phyloP scores from a whole-genome alignment of 331 rosid species.

The Telfairia occidentalis region DNA sequence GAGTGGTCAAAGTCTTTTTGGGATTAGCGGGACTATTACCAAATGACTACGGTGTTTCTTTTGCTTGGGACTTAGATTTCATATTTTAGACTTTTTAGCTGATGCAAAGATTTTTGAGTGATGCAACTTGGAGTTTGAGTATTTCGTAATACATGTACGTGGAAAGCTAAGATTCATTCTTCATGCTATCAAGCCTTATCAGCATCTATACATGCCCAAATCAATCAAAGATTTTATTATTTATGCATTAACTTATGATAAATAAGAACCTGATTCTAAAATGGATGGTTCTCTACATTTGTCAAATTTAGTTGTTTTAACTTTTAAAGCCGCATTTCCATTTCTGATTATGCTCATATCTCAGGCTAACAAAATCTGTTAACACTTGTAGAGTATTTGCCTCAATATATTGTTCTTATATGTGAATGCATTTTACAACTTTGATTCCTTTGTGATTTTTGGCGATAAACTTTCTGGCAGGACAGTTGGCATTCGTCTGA shows the following conservation, averaged over 20 bases:
- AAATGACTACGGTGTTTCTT: background rate
- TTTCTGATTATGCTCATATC: background rate
- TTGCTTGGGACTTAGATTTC: background rate
- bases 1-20: background rate
- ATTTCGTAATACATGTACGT: background rate
- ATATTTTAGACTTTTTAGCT: too few relatives aligned
- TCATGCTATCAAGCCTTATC: background rate
- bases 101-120: background rate
- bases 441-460: background rate
- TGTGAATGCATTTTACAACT: background rate
- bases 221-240: background rate
- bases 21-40: background rate
- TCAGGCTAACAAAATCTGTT: background rate
- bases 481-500: conserved; percentile 59
- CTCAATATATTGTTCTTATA: background rate
- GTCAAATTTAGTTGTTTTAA: background rate
- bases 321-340: background rate
- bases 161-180: background rate
- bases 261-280: background rate
- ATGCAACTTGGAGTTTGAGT: background rate
- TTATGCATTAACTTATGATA: background rate
- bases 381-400: background rate
- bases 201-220: background rate
- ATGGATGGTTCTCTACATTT: background rate
- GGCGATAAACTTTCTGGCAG: conserved; percentile 38